Evolutionary conservation across 1,284 basidiomycete species (phyloP), one percentile per base, ranked within the genome.

Genomic region (Sporisorium sorghi): DNA sequence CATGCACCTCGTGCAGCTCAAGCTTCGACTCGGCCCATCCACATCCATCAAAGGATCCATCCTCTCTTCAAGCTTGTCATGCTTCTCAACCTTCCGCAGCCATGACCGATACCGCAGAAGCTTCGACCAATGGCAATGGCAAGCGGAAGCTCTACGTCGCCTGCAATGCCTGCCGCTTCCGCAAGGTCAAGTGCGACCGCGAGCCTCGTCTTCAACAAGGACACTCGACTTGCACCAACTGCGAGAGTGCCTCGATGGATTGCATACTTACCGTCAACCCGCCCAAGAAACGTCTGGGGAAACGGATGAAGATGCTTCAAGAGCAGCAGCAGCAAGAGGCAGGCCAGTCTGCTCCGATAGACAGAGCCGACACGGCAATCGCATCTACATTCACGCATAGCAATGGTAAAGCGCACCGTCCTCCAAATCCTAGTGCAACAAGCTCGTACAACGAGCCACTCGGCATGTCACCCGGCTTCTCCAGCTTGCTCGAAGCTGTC

Each of bases 171-270:
- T 72, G 69, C 19, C 62, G 69, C 40, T 72, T 66, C 49, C 58
- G 69, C 14, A 72, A 72, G 39, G 69, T 67, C 63, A 72, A 72
- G 30, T 72, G 69, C 40, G 69, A 72, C 24, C 55, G 69, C 24
- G 59, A 67, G 33, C 43, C 47, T 8, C 69, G 69, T 23, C 50
- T 72, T 7, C 58, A 72, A 32, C 55, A 57, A 44, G 69, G 63
- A 11, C 40, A 28, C 39, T 37, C 53, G 23, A 1, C 58, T 9
- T 72, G 69, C 42, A 58, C 58, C 19, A 67, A 62, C 32, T 72
- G 69, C 33, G 69, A 54, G 15, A 48, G 15, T 11, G 28, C 57
- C 1, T 43, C 54, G 3, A 72, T 72, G 44, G 69, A 72, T 1
- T 72, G 69, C 52, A 23, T 67, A 1, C 56, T 66, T 10, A 72